Percentiles rank a stretch among this genome's conserved stretches.
phyloP scores from a whole-genome alignment of 257 asterid species.

The Leptodermis oblonga region DNA sequence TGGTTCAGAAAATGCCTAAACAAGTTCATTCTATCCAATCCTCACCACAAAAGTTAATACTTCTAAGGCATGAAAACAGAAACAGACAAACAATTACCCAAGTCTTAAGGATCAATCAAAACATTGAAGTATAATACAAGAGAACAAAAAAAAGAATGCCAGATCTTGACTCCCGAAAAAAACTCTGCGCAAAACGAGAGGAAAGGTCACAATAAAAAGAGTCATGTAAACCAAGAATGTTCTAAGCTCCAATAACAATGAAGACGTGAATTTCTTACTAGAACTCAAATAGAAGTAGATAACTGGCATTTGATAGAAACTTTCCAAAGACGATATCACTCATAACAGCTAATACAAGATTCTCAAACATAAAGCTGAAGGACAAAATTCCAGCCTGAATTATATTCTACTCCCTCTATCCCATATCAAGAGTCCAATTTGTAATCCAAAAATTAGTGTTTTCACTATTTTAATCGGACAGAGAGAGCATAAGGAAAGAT shows the following conservation, averaged over 20 bases:
- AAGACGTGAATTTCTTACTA: background rate
- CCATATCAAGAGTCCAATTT: too few relatives aligned
- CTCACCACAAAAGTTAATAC: background rate
- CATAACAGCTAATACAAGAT: background rate
- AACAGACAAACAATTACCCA: too few relatives aligned
- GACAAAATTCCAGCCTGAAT: background rate
- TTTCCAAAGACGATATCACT: background rate
- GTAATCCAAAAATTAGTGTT: too few relatives aligned
- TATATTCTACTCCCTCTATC: too few relatives aligned
- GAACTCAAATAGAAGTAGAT: background rate
- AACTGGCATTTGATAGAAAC: background rate
- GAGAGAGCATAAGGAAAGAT: background rate
- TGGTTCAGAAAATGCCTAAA: background rate
- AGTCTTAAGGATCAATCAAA: background rate
- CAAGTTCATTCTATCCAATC: background rate
- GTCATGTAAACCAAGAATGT: background rate
- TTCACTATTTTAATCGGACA: too few relatives aligned
- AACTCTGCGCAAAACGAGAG: background rate
- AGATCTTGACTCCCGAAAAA: background rate
- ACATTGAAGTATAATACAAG: background rate
- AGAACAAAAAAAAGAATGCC: background rate
- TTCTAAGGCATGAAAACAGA: background rate
- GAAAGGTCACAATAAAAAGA: background rate
- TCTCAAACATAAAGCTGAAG: background rate
- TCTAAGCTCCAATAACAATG: background rate